Evolutionary conservation across 139 green algal genomes (phyloP), one percentile per base, ranked within the genome.

Genomic region (Closterium sp.): DNA sequence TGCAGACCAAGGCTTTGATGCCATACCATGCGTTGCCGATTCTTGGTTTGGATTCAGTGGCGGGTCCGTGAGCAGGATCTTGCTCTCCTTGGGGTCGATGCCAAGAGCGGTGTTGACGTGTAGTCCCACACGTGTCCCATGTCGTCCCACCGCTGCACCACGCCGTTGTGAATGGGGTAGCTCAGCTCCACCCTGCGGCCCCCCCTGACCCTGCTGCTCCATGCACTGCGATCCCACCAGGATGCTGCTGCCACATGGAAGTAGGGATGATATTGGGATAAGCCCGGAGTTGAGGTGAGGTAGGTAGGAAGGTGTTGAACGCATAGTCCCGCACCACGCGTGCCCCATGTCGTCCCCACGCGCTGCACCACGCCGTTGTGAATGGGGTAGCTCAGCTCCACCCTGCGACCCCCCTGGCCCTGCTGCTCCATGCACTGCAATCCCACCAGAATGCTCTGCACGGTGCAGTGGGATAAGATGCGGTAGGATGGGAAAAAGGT

Each of bases 61-160:
- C 6, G 96, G 94, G 32, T 98, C 96, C n/a, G 96, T 97, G 0
- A 97, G 91, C 92, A 97, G 90, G 81, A 98, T 95, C 31, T 94
- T 94, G 90, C 90, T 96, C 81, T 95, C 93, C 5, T 38, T 34
- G 0, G 95, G 90, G 87, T 96, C 91, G 30, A 94, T 91, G 4
- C 34, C 4, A 28, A 97, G 90, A 38, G 91, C 76, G 25, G 91
- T 34, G 19, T 88, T 55, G 86, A 97, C 19, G 95, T 93, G 91
- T 97, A 94, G 69, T 96, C 90, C 96, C 95, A 97, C 1, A 97
- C 85, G 28, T 94, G 90, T n/a, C 90, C 30, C 96, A 98, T 97
- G 36, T 97, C 96, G 8, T 95, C 93, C 96, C 96, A 98, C 85
- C 92, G 92, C 55, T 96, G 94, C n/a, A 98, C 95, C 25, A 97